These are phyloP conservation scores for Eutrema salsugineum DNA, from an alignment of 441 rosid genomes.

Conservation along the genomic window DNA sequence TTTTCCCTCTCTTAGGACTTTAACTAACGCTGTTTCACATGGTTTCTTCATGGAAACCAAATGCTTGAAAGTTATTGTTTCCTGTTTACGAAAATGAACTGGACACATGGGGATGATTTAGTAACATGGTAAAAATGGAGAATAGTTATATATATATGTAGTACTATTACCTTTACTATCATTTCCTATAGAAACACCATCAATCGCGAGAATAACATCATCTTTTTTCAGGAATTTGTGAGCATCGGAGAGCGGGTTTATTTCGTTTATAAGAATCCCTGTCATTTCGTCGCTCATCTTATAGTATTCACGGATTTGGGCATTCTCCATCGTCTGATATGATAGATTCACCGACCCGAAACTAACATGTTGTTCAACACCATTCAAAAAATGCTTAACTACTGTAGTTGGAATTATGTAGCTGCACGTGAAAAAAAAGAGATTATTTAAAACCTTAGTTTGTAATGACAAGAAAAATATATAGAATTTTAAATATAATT, in stretches of 20 bases:
- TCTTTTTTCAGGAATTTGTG: conserved; percentile 32
- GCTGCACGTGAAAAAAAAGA: too few species aligned
- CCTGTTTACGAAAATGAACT: conserved; percentile 74
- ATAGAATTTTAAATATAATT: too few species aligned
- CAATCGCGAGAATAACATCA: conserved; percentile 63
- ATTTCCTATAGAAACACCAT: conserved; percentile 66
- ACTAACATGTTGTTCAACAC: neutral
- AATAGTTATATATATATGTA: neutral
- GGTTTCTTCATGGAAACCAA: conserved; percentile 81
- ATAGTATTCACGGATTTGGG: conserved; percentile 49
- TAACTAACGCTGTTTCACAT: conserved; percentile 43
- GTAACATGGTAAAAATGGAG: neutral
- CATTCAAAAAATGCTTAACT: conserved; percentile 37
- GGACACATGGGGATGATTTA: conserved; percentile 21
- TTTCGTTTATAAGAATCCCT: conserved; percentile 66
- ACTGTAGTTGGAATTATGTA: conserved; percentile 77
- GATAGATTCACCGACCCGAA: conserved; percentile 17
- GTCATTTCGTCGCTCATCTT: conserved; percentile 49
- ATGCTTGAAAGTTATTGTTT: conserved; percentile 64
- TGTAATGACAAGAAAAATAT: too few species aligned
- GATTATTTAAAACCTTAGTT: too few species aligned
- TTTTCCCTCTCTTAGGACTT: conserved; percentile 53
- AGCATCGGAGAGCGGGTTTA: conserved; percentile 60
- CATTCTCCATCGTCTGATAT: conserved; percentile 61
- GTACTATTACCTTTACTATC: conserved; percentile 61